These are phyloP conservation scores for Colletotrichum camelliae DNA, from an alignment of 2,329 filamentous ascomycete species.

Conservation along the genomic window DNA sequence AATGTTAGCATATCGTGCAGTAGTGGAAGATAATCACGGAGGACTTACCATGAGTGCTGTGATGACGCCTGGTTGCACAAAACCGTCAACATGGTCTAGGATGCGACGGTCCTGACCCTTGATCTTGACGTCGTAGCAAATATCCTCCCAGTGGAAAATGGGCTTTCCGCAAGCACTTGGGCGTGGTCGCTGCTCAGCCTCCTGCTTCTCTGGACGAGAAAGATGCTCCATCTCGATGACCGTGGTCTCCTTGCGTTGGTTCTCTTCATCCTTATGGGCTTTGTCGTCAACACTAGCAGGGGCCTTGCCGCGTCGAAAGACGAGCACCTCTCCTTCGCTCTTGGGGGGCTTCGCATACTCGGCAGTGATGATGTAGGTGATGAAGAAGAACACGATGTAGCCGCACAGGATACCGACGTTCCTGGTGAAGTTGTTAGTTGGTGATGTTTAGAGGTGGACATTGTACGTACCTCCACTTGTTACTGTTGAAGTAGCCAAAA, in stretches of 20 bases:
- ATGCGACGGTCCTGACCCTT: slow-evolving; percentile 69
- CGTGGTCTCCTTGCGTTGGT: neutral
- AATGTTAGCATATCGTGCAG: neutral
- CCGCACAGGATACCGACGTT: slow-evolving; percentile 74
- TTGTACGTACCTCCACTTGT: slow-evolving; percentile 47
- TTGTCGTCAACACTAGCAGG: slow-evolving; percentile 46
- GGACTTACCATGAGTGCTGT: slow-evolving; percentile 71
- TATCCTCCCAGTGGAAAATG: slow-evolving; percentile 72
- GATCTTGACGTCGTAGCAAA: slow-evolving; percentile 68
- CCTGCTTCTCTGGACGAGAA: neutral
- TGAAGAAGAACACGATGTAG: slow-evolving; percentile 65
- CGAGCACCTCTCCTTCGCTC: slow-evolving; percentile 77
- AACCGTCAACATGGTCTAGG: slow-evolving; percentile 75
- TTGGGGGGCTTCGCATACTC: slow-evolving; percentile 71
- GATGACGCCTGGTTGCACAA: slow-evolving; percentile 77
- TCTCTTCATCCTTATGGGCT: slow-evolving; percentile 1
- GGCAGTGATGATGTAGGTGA: slow-evolving; percentile 65
- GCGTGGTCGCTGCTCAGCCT: neutral
- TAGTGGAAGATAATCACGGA: fast-evolving
- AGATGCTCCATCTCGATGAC: neutral
- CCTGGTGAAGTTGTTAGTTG: slow-evolving; percentile 32
- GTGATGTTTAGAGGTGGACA: fast-evolving
- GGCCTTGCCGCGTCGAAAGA: slow-evolving; percentile 55
- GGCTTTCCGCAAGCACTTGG: slow-evolving; percentile 18
- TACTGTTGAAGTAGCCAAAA: slow-evolving; percentile 47